phyloP scores from a whole-genome alignment of 2,329 filamentous ascomycete species.

The Claviceps quebecensis region DNA sequence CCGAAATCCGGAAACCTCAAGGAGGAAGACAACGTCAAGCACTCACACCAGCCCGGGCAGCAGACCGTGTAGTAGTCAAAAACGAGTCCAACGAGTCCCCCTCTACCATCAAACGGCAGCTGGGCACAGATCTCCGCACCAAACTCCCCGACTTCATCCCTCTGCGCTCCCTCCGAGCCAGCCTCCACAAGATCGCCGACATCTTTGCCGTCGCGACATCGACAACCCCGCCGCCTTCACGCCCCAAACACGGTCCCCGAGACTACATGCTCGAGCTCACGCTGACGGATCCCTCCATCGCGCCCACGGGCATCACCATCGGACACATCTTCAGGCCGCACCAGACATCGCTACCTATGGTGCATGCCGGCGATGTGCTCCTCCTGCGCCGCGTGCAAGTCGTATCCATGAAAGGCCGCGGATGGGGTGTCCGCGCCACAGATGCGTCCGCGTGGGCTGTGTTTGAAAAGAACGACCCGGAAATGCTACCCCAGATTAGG shows the following conservation, averaged over 20 bases:
- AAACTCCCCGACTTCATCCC: constrained; percentile 38
- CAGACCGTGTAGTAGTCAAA: constrained; percentile 13
- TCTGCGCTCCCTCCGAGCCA: constrained; percentile 36
- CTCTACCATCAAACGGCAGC: constrained; percentile 28
- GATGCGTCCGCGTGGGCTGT: constrained; percentile 48
- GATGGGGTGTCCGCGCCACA: constrained; percentile 41
- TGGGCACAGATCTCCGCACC: constrained; percentile 32
- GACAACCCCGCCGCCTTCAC: constrained; percentile 33
- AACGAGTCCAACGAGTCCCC: constrained; percentile 14
- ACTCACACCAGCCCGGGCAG: background rate
- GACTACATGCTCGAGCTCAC: constrained; percentile 47
- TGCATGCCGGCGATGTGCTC: constrained; percentile 42
- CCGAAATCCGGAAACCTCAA: constrained; percentile 1
- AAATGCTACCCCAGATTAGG: constrained; percentile 36
- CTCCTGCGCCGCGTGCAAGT: constrained; percentile 43
- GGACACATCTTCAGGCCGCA: constrained; percentile 46
- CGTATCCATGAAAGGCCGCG: constrained; percentile 36
- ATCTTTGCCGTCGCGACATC: constrained; percentile 41
- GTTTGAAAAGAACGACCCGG: constrained; percentile 31
- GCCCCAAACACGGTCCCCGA: constrained; percentile 42
- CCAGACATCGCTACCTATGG: constrained; percentile 38
- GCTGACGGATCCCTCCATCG: constrained; percentile 41
- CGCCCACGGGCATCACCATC: constrained; percentile 34
- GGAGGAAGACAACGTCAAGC: background rate
- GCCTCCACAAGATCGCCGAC: constrained; percentile 35